Percentiles rank a stretch among this genome's conserved stretches.
These are phyloP conservation scores for Annulohypoxylon stygium DNA, from an alignment of 495 filamentous ascomycete genomes.

Conservation along the genomic window DNA sequence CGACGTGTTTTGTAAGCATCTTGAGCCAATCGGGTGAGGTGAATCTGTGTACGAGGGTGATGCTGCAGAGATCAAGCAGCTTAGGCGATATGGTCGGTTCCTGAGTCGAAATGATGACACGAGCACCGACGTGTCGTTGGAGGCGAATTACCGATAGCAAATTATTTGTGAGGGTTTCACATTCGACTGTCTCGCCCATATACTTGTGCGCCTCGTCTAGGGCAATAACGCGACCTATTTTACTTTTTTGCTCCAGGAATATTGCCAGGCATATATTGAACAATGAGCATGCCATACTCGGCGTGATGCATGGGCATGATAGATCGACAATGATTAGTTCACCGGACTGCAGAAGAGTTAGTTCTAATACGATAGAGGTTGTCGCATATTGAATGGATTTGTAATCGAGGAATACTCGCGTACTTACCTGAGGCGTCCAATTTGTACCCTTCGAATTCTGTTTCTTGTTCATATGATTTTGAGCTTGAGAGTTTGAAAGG, in stretches of 20 bases:
- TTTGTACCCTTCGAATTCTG: neutral
- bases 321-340: constrained; percentile 5
- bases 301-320: constrained; percentile 11
- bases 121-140: constrained; percentile 76
- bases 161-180: constrained; percentile 67
- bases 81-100: constrained; percentile 80
- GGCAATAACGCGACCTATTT: neutral
- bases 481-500: neutral
- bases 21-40: constrained; percentile 76
- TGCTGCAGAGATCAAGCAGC: constrained; percentile 77
- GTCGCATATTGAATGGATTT: neutral
- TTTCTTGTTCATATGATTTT: neutral
- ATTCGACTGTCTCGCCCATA: constrained; percentile 15
- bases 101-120: constrained; percentile 80
- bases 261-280: constrained; percentile 10
- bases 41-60: constrained; percentile 82
- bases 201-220: constrained; percentile 12
- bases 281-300: constrained; percentile 5
- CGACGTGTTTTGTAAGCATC: constrained; percentile 72
- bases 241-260: constrained; percentile 7
- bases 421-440: constrained; percentile 4
- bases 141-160: constrained; percentile 74
- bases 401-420: neutral
- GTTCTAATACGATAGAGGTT: neutral
- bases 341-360: neutral